Base-by-base conservation (phyloP, 345 rosid genomes). In the Pugionium dolabratum region DNA sequence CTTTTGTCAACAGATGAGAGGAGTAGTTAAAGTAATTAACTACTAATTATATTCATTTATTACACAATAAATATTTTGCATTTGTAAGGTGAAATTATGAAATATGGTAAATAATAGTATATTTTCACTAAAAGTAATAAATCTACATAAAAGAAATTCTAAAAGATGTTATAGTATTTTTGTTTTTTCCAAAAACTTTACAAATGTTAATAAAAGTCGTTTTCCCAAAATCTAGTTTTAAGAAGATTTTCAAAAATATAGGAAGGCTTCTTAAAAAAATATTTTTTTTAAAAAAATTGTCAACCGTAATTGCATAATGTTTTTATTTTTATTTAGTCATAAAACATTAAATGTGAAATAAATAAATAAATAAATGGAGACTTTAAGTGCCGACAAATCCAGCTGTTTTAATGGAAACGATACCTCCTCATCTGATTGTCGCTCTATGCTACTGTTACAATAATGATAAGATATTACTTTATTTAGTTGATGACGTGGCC, bases 361-460 rank as follows among this genome's bases (percentile, higher is more conserved):
- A 69, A 47, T 58, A 44, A 57, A 45, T 18, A 18, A 18, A 54
- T 4, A 66, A 31, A 52, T 52, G 57, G 29, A 39, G 63, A 69
- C 11, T 5, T 57, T 46, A 43, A 54, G 49, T 54, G 75, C 75
- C 75, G 69, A 71, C 75, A 71, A 71, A 54, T 71, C 69, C 75
- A 71, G 69, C 75, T 62, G 75, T 71, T 9, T 62, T 62, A 71
- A 54, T 62, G 57, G 43, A 54, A 54, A 62, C 62, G 34, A 53
- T 70, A 61, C 48, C 55, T 61, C 62, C 67, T 70, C 52, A 43
- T 60, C 61, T 61, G 30, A 60, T 59, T 42, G 53, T 69, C 73
- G 2, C 61, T 69, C 39, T 32, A 69, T 9, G 11, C 74, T 62
- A 44, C 55, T 61, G 55, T 62, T 53, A 44, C 47, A 40, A 55